phyloP scores from a whole-genome alignment of 2,329 filamentous ascomycete species.

The Exophiala aquamarina region DNA sequence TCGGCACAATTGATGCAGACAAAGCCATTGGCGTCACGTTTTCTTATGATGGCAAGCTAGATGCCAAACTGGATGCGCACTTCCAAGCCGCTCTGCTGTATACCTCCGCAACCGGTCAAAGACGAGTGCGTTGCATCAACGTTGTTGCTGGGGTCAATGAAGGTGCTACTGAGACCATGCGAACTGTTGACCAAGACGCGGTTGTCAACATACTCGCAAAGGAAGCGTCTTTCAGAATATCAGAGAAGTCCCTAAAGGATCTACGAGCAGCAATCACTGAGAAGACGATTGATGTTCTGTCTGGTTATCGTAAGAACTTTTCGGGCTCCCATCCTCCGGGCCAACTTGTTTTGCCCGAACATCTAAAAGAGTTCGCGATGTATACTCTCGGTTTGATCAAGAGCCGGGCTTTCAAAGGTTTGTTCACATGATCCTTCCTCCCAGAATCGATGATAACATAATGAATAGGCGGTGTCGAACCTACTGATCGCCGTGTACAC shows the following conservation, averaged over 20 bases:
- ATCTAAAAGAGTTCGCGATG: slow-evolving; percentile 95
- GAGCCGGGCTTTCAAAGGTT: slow-evolving; percentile 82
- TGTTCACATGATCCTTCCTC: background rate
- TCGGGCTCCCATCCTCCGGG: slow-evolving; percentile 83
- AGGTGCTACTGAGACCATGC: slow-evolving; percentile 77
- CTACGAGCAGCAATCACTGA: slow-evolving; percentile 81
- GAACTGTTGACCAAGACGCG: slow-evolving; percentile 93
- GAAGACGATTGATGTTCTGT: slow-evolving; percentile 88
- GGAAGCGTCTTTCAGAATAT: slow-evolving; percentile 82
- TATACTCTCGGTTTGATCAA: slow-evolving; percentile 90
- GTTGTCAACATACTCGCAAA: slow-evolving; percentile 87
- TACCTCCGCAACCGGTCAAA: slow-evolving; percentile 84
- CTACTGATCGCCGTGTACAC: slow-evolving; percentile 84
- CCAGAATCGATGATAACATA: background rate
- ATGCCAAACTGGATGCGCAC: slow-evolving; percentile 92
- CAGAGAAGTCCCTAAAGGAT: slow-evolving; percentile 76
- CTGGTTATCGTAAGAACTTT: slow-evolving; percentile 90
- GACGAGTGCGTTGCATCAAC: slow-evolving; percentile 89
- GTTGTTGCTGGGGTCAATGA: slow-evolving; percentile 90
- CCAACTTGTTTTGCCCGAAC: slow-evolving; percentile 91
- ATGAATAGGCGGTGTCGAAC: slow-evolving; percentile 71
- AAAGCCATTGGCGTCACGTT: slow-evolving; percentile 92
- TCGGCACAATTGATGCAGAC: slow-evolving; percentile 88
- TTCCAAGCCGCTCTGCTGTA: slow-evolving; percentile 96
- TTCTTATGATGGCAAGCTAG: slow-evolving; percentile 95